Base-by-base conservation (phyloP, 108 stramenopile species). In the Epithemia pelagica region DNA sequence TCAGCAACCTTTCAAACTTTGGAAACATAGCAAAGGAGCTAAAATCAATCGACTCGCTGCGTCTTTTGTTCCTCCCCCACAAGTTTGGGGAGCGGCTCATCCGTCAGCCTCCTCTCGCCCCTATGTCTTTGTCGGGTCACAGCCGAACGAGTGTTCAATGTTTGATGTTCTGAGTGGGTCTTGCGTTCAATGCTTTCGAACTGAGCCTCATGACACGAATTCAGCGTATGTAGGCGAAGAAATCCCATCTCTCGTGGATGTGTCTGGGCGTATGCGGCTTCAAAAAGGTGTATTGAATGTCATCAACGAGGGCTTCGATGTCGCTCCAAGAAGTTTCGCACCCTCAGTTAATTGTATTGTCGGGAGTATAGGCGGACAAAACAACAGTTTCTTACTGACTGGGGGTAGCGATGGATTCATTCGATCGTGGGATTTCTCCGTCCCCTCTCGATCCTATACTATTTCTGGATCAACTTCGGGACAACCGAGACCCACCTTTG, bases 121-220 rank as follows among this genome's bases (percentile, higher is more conserved):
- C 24, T 87, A 88, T 63, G 73, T 95, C 10, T 94, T 96, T 69
- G 90, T 86, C 26, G 94, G 93, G 22, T 78, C 78, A 46, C 95
- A 94, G 56, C 75, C 79, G 1, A 96, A 95, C 72, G 95, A 96
- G 72, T 90, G 89, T 32, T 86, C 82, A 18, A 88, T 98, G 65
- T 98, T 96, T 79, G 94, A 96, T 72, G 54, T 92, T 30, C 75
- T 78, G 2, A 80, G 60, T 46, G 94, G 96, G n/a, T 61, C 69
- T 18, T 95, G 94, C 71, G 72, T 68, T 26, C 90, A 95, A 78
- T 91, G 89, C 61, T 96, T 91, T 61, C 82, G 89, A 29, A 82
- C 80, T 26, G 65, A 46, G 26, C 82, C 78, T 31, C 70, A 78
- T 30, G 66, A 54, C 21, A 64, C 65, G 52, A 63, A 60, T 37